Base-by-base conservation (phyloP, 2,329 filamentous ascomycete genomes). In the Fonsecaea multimorphosa region DNA sequence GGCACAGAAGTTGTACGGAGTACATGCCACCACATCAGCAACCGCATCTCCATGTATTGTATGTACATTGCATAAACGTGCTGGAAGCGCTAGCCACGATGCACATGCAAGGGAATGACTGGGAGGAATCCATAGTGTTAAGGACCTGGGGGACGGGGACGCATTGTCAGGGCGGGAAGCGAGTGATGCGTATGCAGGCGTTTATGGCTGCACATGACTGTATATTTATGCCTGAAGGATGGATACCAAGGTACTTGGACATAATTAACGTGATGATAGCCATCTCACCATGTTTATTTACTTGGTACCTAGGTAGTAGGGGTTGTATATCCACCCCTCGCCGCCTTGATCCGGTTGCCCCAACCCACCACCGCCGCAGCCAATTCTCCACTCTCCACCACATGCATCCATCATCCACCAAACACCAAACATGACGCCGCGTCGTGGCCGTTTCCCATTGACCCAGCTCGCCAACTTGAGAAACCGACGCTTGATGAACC, bases 401-500 rank as follows among this genome's bases (percentile, higher is more conserved):
- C 59, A 61, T 61, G 49, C 59, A 34, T 55, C 59, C 32, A 8
- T n/a, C 54, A 46, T 14, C 8, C 44, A 54, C 52, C 31, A 34
- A 34, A 19, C 34, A 36, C 22, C 46, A 38, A 64, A 54, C 36
- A 61, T 44, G 46, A 55, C 32, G 51, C 58, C 58, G 54, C 54
- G 53, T 66, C 64, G 64, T 66, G 64, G 58, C 55, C 34, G 44
- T 1, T 19, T 62, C 58, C 36, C 52, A 66, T 66, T 66, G 53
- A 58, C 54, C 29, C 44, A 59, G 32, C 56, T 31, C 46, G 32
- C 29, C 44, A 59, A 22, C 56, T 31, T 54, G 32, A 11, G 29
- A 4, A 36, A 32, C 12, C 36, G 16, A 36, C n/a, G 56, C 51
- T 40, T 38, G 31, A 54, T 58, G 44, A 61, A 66, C 51, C 63